A percentile compares a stretch with the other conserved stretches of the same genome.
phyloP scores from a whole-genome alignment of 768 basidiomycete species.

The Plicaturopsis crispa region DNA sequence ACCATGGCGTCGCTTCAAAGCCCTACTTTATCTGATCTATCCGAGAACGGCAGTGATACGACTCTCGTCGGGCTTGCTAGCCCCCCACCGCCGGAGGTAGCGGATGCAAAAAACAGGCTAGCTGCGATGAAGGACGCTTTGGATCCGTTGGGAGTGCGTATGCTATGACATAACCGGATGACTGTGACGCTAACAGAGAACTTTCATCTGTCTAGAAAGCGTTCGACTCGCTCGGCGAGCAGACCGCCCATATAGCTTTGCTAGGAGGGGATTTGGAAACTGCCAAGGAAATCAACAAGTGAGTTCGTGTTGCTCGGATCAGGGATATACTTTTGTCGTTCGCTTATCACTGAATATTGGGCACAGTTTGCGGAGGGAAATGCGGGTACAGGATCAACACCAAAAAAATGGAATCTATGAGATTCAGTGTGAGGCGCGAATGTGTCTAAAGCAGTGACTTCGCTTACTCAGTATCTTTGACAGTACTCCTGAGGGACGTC shows the following conservation, averaged over 20 bases:
- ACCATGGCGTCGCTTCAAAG: background rate
- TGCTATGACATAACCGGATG: background rate
- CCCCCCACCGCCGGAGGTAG: background rate
- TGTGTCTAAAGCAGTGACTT: background rate
- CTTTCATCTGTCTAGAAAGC: constrained; percentile 23
- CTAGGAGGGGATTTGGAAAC: constrained; percentile 30
- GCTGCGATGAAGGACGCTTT: constrained; percentile 21
- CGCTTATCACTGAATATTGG: background rate
- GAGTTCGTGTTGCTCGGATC: constrained; percentile 10
- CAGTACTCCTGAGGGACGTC: constrained; percentile 41
- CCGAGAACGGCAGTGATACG: background rate
- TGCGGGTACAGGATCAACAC: constrained; percentile 33
- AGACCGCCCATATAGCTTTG: constrained; percentile 34
- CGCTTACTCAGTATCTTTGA: background rate
- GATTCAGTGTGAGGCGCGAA: constrained; percentile 33
- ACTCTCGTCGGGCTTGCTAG: background rate
- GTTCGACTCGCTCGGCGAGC: constrained; percentile 36
- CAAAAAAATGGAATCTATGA: constrained; percentile 38
- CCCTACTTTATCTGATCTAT: background rate
- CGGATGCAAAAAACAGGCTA: background rate
- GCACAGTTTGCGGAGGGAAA: constrained; percentile 35
- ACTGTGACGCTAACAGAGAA: background rate
- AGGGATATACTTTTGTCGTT: background rate
- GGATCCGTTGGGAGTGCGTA: constrained; percentile 22
- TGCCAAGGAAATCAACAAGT: constrained; percentile 34